These are phyloP conservation scores for Pseudogymnoascus verrucosus DNA, from an alignment of 2,329 filamentous ascomycete genomes.

Conservation along the genomic window DNA sequence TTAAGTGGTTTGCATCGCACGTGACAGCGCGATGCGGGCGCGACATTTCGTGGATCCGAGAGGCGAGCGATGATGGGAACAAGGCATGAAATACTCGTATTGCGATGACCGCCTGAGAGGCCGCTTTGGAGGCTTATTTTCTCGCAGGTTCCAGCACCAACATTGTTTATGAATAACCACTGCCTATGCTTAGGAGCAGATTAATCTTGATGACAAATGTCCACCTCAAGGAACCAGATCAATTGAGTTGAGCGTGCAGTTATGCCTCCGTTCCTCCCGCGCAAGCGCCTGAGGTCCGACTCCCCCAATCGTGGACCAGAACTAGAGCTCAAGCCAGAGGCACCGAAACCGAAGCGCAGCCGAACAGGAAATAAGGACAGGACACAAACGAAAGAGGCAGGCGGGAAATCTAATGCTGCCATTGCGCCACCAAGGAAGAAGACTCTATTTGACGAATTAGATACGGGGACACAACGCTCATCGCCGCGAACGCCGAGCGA, in stretches of 20 bases:
- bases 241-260: neutral
- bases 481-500: conserved; percentile 31
- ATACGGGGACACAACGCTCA: conserved; percentile 31
- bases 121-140: neutral
- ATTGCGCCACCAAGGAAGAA: conserved; percentile 38
- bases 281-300: conserved; percentile 55
- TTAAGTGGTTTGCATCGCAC: neutral
- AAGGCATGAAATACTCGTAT: neutral
- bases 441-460: conserved; percentile 54
- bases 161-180: neutral
- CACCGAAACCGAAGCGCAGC: conserved; percentile 16
- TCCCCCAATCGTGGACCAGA: conserved; percentile 25
- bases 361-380: conserved; percentile 16
- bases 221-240: neutral
- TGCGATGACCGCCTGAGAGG: neutral
- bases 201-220: neutral
- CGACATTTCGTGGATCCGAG: neutral
- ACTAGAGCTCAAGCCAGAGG: conserved; percentile 16
- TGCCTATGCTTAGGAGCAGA: neutral
- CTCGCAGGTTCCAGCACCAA: neutral
- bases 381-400: conserved; percentile 22
- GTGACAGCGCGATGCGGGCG: neutral
- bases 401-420: conserved; percentile 17
- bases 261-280: conserved; percentile 63
- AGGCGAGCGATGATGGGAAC: neutral